A percentile compares a stretch with the other conserved stretches of the same genome.
These are phyloP conservation scores for Yamadazyma friedrichii DNA, from an alignment of 1,139 yeast genomes.

Conservation along the genomic window DNA sequence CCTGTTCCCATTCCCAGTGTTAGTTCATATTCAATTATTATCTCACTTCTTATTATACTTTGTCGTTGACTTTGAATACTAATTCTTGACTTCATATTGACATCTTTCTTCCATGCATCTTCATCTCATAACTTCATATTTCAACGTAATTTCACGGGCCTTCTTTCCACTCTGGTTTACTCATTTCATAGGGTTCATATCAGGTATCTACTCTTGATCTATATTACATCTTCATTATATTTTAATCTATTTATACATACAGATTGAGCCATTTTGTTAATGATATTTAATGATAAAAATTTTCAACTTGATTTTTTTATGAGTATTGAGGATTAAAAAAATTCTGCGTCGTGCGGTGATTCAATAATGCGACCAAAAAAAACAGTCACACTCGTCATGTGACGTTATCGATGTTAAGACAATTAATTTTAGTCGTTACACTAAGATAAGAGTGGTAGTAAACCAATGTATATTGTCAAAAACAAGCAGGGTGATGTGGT, in stretches of 20 bases:
- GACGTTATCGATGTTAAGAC: too few relatives aligned
- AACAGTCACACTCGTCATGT: constrained; percentile 4
- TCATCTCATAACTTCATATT: not conserved
- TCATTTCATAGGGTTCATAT: not conserved
- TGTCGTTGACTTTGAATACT: too few relatives aligned
- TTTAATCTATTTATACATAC: constrained; percentile 12
- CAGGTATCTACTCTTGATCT: not conserved
- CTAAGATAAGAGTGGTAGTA: too few relatives aligned
- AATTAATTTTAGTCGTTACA: too few relatives aligned
- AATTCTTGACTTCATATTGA: too few relatives aligned
- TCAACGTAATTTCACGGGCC: too few relatives aligned
- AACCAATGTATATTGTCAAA: not conserved
- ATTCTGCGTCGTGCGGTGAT: constrained; percentile 3
- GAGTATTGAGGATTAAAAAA: not conserved
- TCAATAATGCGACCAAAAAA: not conserved
- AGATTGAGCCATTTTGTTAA: constrained; percentile 18
- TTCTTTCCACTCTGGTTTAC: too few relatives aligned
- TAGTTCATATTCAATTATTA: too few relatives aligned
- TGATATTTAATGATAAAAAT: constrained; percentile 9
- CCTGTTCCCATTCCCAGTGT: too few relatives aligned
- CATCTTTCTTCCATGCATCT: too few relatives aligned
- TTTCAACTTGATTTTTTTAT: constrained; percentile 11
- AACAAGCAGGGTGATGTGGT: not conserved
- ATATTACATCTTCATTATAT: not conserved
- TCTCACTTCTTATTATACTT: too few relatives aligned